These are phyloP conservation scores for Diaporthe eres DNA, from an alignment of 2,329 filamentous ascomycete species.

Conservation along the genomic window DNA sequence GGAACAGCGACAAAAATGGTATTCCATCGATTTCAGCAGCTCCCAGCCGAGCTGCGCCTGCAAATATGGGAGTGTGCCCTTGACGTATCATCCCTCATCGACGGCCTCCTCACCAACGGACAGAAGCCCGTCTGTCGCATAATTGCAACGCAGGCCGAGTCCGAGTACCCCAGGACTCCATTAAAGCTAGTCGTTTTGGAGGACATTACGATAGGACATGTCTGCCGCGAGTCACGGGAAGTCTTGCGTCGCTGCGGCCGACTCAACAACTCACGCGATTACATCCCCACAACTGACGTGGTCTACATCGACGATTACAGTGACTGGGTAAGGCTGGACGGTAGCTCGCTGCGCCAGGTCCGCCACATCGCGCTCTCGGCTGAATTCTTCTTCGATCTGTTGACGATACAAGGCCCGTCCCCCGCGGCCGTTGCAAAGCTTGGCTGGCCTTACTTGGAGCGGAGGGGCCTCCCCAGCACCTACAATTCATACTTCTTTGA, in stretches of 20 bases:
- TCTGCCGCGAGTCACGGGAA: constrained; percentile 3
- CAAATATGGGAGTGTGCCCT: neutral
- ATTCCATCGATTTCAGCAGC: neutral
- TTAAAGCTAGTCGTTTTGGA: neutral
- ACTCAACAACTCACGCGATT: neutral
- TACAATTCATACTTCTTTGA: neutral
- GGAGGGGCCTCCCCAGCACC: too few relatives aligned
- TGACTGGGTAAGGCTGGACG: neutral
- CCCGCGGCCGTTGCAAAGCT: neutral
- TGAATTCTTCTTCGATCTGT: neutral
- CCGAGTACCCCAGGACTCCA: rapidly evolving
- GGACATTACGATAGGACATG: neutral
- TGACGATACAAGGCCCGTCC: neutral
- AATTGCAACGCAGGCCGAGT: neutral
- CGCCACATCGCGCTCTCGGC: neutral
- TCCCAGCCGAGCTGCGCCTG: constrained; percentile 4
- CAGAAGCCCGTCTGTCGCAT: neutral
- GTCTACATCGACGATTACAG: neutral
- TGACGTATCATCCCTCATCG: neutral
- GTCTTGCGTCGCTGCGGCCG: neutral
- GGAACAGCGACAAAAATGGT: neutral
- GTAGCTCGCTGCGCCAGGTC: neutral
- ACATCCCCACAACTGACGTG: neutral
- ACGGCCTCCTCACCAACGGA: neutral
- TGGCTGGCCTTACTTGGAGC: neutral